Conservation (phyloP, 2,329 filamentous ascomycete species). For the Colletotrichum melonis region DNA sequence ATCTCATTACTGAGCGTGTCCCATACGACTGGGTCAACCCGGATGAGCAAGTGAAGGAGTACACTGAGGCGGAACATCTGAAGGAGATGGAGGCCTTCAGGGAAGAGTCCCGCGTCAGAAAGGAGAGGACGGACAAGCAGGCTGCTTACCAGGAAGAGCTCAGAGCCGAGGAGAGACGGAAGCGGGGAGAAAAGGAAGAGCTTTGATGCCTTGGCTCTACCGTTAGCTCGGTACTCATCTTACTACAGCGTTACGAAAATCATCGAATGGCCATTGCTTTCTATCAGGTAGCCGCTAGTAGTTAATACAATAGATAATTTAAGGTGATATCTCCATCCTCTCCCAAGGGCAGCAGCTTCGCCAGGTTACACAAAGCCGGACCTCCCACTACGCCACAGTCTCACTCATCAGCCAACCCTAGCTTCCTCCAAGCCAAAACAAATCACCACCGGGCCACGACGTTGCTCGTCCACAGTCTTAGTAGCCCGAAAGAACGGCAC, state of each 20-base stretch:
- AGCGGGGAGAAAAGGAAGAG: conserved; percentile 25
- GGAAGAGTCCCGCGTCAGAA: conserved; percentile 9
- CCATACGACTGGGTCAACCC: conserved; percentile 32
- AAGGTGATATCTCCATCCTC: background rate
- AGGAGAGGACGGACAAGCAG: conserved; percentile 28
- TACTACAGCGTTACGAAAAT: too few species aligned
- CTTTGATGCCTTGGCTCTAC: background rate
- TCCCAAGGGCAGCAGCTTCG: background rate
- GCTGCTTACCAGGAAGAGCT: conserved; percentile 19
- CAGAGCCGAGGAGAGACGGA: conserved; percentile 11
- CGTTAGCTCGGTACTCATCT: too few species aligned
- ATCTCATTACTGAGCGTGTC: conserved; percentile 28
- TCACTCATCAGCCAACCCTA: background rate
- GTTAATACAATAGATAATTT: background rate
- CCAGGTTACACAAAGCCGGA: background rate
- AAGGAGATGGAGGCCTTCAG: conserved; percentile 26
- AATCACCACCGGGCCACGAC: too few species aligned
- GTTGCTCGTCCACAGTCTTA: conserved; percentile 3
- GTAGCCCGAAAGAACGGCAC: conserved; percentile 42
- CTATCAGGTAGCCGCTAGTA: background rate
- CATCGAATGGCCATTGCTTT: background rate
- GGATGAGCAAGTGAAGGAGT: conserved; percentile 5
- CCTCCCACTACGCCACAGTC: background rate
- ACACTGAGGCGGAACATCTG: conserved; percentile 14
- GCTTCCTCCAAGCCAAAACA: background rate